A percentile compares a stretch with the other conserved stretches of the same genome.
Evolutionary conservation across 164 flowering plant genomes (phyloP).

Genomic region (Euptelea pleiosperma): DNA sequence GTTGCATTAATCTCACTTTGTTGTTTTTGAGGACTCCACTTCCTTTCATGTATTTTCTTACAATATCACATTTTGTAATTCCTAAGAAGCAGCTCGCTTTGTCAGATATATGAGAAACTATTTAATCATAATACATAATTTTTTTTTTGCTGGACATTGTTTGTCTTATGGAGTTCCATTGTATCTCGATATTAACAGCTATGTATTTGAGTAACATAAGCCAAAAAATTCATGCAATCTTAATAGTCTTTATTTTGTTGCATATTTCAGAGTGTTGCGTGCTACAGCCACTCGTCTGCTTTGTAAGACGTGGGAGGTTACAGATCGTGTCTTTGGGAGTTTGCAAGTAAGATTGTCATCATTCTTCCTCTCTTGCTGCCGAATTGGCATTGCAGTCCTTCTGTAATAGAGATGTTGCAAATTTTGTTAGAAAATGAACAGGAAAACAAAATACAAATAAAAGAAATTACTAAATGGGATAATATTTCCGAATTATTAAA

Average conservation of each 20-base stretch:
- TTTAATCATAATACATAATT: too few relatives aligned
- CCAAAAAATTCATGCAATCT: constrained; percentile 9
- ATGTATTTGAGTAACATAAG: too few relatives aligned
- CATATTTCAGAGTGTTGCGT: constrained; percentile 53
- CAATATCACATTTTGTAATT: too few relatives aligned
- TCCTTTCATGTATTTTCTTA: too few relatives aligned
- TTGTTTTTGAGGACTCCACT: too few relatives aligned
- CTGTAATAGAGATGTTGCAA: too few relatives aligned
- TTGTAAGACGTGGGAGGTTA: constrained; percentile 90
- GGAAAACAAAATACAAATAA: too few relatives aligned
- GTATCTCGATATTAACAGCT: too few relatives aligned
- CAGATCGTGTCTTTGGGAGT: constrained; percentile 82
- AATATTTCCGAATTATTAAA: neutral
- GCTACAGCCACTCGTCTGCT: constrained; percentile 84
- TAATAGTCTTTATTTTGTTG: neutral
- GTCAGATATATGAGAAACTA: too few relatives aligned
- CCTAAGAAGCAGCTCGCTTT: too few relatives aligned
- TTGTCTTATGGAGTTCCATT: neutral
- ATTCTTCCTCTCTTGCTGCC: neutral
- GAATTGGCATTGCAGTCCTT: neutral
- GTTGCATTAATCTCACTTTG: too few relatives aligned
- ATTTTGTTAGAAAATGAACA: too few relatives aligned
- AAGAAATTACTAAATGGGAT: neutral
- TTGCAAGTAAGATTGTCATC: constrained; percentile 58
- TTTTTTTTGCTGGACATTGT: neutral